Base-by-base conservation (phyloP, 2,329 filamentous ascomycete species). In the Ceratocystis alfenasii region DNA sequence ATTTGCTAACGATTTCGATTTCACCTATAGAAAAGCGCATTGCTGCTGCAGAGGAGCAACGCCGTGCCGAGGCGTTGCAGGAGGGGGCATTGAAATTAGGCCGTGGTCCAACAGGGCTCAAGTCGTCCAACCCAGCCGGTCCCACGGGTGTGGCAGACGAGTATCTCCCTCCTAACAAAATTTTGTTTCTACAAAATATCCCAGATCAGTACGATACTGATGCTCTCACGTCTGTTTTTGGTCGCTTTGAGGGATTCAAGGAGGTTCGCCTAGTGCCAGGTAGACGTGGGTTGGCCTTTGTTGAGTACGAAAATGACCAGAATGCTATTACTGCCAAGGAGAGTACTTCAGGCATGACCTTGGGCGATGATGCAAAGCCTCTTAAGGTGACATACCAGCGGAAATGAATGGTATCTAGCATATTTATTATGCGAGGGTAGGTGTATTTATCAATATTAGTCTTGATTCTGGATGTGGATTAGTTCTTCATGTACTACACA, bases 331-430 rank as follows among this genome's bases (percentile, higher is more conserved):
- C 86, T 65, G 94, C 94, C 20, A 97, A 96, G 81, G 93, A 97
- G 80, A 90, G 87, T 69, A 95, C 90, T 41, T 87, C 89, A 12
- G 90, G 90, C 25, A 92, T 94, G 84, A 80, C 84, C 28, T 78
- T 99, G 70, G 85, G 85, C 59, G 83, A 83, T 70, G 66, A 69
- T 15, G 57, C 59, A 10, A 89, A 90, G 77, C 80, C 85, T 6
- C 90, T 99, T 75, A 95, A 94, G 78, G 92, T 99, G 69, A 96
- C 94, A 15, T 99, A 95, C 81, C 94, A 97, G 78, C 83, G 92
- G 73, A 89, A 95, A 79, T 95, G 81, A 64, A 57, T 46, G 30
- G 55, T 4, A 36, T 15, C 1, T 12, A 33, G n/a, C 6, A 25
- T 22, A 4, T 20, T 12, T 20, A 4, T 7, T 20, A 25, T 53